phyloP scores from a whole-genome alignment of 1,139 yeast species.

The Yamadazyma blattariae region DNA sequence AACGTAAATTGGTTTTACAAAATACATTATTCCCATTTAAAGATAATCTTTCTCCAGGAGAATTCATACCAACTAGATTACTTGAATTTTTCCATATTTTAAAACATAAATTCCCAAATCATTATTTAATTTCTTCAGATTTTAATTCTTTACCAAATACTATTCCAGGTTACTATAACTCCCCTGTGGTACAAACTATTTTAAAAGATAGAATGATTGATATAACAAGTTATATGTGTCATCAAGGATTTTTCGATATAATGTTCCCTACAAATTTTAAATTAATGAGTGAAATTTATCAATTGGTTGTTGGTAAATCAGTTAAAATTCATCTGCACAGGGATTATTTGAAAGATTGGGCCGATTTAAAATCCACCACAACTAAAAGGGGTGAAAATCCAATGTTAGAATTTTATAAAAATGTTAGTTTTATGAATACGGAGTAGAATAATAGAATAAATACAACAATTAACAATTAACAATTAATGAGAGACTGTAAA shows the following conservation, averaged over 20 bases:
- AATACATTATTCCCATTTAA: slow-evolving; percentile 53
- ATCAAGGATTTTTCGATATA: slow-evolving; percentile 83
- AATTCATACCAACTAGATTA: slow-evolving; percentile 76
- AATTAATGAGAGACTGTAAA: no score
- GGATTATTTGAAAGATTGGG: slow-evolving; percentile 70
- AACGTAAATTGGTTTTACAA: slow-evolving; percentile 25
- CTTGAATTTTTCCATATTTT: slow-evolving; percentile 65
- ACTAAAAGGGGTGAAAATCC: slow-evolving; percentile 84
- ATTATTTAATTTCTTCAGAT: slow-evolving; percentile 70
- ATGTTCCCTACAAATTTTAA: slow-evolving; percentile 83
- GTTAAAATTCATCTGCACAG: slow-evolving; percentile 57
- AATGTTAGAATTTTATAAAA: slow-evolving; percentile 75
- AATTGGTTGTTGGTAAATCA: slow-evolving; percentile 60
- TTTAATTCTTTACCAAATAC: slow-evolving; percentile 64
- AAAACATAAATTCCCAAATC: slow-evolving; percentile 69
- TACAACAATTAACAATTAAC: no score
- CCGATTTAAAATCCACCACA: slow-evolving; percentile 62
- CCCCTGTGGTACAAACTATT: slow-evolving; percentile 85
- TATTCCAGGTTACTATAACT: slow-evolving; percentile 58
- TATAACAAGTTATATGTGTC: slow-evolving; percentile 70
- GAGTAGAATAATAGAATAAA: slow-evolving; percentile 1
- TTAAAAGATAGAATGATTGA: slow-evolving; percentile 67
- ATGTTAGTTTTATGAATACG: slow-evolving; percentile 73
- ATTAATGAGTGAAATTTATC: slow-evolving; percentile 60
- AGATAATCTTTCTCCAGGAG: slow-evolving; percentile 70